Evolutionary conservation across 2,329 filamentous ascomycete genomes (phyloP).

Genomic region (Dactylellina parvicollis): DNA sequence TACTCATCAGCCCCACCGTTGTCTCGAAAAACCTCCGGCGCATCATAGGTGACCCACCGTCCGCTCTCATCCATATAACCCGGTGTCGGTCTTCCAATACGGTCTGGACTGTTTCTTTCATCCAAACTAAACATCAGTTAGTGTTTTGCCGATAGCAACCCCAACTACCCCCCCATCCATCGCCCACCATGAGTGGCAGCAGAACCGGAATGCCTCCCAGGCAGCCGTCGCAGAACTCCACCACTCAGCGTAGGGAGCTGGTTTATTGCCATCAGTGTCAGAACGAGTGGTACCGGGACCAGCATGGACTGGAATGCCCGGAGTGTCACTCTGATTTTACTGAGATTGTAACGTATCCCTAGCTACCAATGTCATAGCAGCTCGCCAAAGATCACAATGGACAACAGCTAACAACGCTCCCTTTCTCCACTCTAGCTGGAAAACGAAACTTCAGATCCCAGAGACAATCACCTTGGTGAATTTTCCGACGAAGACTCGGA

Average conservation of each 20-base stretch:
- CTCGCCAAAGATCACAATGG: no score
- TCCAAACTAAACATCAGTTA: background rate
- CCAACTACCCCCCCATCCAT: conserved; percentile 7
- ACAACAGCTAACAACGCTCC: conserved; percentile 1
- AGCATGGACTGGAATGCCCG: conserved; percentile 77
- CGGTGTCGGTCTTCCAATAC: background rate
- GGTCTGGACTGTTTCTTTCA: background rate
- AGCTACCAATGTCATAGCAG: no score
- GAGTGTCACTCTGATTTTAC: conserved; percentile 79
- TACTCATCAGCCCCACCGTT: background rate
- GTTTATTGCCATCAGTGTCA: conserved; percentile 86
- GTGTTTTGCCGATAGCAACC: background rate
- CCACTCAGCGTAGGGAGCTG: conserved; percentile 69
- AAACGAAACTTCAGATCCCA: conserved; percentile 24
- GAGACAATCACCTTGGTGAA: conserved; percentile 15
- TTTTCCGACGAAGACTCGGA: conserved; percentile 26
- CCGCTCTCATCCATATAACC: background rate
- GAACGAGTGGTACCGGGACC: conserved; percentile 81
- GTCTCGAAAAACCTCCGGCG: background rate
- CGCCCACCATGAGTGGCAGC: conserved; percentile 39
- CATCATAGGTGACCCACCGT: background rate
- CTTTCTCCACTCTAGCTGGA: conserved; percentile 28
- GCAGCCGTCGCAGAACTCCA: conserved; percentile 14
- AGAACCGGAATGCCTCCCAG: conserved; percentile 25
- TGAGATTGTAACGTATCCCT: conserved; percentile 76